Evolutionary conservation across 108 stramenopile genomes (phyloP).

Genomic region (Pseudonitzschia multiseries): DNA sequence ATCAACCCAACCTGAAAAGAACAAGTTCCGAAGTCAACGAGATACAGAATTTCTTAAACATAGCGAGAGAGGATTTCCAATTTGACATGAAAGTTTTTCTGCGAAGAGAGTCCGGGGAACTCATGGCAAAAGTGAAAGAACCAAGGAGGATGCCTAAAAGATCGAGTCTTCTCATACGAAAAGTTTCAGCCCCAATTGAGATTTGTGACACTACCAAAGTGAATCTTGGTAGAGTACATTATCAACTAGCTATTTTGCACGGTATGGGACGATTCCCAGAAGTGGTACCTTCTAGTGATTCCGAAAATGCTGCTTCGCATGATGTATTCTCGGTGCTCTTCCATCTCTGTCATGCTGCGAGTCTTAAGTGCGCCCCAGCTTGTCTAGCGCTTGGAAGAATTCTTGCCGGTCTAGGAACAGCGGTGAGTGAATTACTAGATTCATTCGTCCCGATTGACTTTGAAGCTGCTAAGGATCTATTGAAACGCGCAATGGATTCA

Average conservation of each 20-base stretch:
- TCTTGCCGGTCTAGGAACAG: conserved; percentile 56
- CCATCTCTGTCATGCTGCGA: conserved; percentile 67
- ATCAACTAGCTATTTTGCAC: conserved; percentile 69
- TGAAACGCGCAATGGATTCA: conserved; percentile 54
- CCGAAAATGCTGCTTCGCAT: conserved; percentile 42
- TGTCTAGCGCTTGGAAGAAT: conserved; percentile 68
- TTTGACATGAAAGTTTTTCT: conserved; percentile 53
- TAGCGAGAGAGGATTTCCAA: conserved; percentile 52
- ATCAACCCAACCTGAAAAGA: conserved; percentile 9
- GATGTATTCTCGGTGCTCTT: conserved; percentile 71
- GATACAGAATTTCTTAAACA: conserved; percentile 42
- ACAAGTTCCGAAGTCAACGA: conserved; percentile 65
- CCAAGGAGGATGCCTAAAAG: conserved; percentile 12
- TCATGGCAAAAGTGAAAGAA: conserved; percentile 21
- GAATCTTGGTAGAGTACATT: conserved; percentile 74
- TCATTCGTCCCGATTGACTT: conserved; percentile 63
- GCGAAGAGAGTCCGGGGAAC: conserved; percentile 55
- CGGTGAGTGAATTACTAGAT: conserved; percentile 51
- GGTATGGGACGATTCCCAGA: conserved; percentile 72
- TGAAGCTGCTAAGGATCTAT: conserved; percentile 59
- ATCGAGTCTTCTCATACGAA: conserved; percentile 32
- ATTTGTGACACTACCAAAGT: conserved; percentile 49
- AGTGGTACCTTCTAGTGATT: conserved; percentile 34
- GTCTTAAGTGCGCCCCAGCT: conserved; percentile 48
- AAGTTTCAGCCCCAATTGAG: conserved; percentile 44